These are phyloP conservation scores for bread wheat (Triticum aestivum) DNA, from an alignment of 176 grass and related monocot genomes.

Conservation along the genomic window IWGSC_CS_RefSeq_v2.1 NC_057802.1:136373330-136373829, in stretches of 20 bases:
- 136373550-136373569: constrained; percentile 7
- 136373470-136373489: constrained; percentile 55
- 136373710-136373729: no score
- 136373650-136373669: no score
- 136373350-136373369: constrained; percentile 91
- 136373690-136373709: no score
- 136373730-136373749: no score
- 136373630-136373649: no score
- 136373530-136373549: constrained; percentile 9
- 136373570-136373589: background rate
- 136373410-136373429: constrained; percentile 54
- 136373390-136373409: constrained; percentile 81
- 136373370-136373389: constrained; percentile 80
- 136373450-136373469: constrained; percentile 44
- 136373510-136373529: background rate
- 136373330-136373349: constrained; percentile 95
- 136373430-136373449: background rate
- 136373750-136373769: no score
- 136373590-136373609: background rate
- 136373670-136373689: no score
- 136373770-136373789: no score
- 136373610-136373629: no score
- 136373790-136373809: no score
- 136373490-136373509: background rate
- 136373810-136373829: no score